phyloP scores from a whole-genome alignment of 306 rosid species.

The Elaeagnus macrophylla region DNA sequence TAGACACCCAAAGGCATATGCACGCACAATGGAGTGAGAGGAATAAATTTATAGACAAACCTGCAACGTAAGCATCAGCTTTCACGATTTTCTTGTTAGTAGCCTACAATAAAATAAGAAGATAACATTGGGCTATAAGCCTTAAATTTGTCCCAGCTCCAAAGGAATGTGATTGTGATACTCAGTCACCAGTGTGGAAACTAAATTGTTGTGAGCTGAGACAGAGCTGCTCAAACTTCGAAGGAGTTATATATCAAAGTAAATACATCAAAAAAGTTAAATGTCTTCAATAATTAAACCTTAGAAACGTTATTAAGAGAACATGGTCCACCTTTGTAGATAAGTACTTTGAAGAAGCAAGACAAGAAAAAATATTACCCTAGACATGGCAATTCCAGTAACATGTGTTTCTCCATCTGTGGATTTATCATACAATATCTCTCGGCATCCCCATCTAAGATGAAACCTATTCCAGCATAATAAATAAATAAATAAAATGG shows the following conservation, averaged over 20 bases:
- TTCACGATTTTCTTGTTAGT: constrained; percentile 68
- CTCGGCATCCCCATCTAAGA: constrained; percentile 99
- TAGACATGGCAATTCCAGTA: constrained; percentile 72
- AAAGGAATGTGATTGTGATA: not conserved
- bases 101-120: constrained; percentile 45
- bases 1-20: no score
- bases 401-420: constrained; percentile 62
- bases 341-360: not conserved
- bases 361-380: constrained; percentile 31
- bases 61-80: constrained; percentile 97
- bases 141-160: not conserved
- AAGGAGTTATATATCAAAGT: not conserved
- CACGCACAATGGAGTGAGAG: not conserved
- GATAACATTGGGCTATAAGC: constrained; percentile 6
- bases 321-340: no score
- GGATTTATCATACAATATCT: constrained; percentile 61
- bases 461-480: constrained; percentile 66
- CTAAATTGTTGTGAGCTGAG: no score
- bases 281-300: not conserved
- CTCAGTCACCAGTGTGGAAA: no score
- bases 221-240: no score
- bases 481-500: constrained; percentile 16
- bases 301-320: not conserved
- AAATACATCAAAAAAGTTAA: no score
- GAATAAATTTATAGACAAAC: constrained; percentile 37